These are phyloP conservation scores for Metschnikowia vanudenii DNA, from an alignment of 805 yeast species.

Conservation along the genomic window DNA sequence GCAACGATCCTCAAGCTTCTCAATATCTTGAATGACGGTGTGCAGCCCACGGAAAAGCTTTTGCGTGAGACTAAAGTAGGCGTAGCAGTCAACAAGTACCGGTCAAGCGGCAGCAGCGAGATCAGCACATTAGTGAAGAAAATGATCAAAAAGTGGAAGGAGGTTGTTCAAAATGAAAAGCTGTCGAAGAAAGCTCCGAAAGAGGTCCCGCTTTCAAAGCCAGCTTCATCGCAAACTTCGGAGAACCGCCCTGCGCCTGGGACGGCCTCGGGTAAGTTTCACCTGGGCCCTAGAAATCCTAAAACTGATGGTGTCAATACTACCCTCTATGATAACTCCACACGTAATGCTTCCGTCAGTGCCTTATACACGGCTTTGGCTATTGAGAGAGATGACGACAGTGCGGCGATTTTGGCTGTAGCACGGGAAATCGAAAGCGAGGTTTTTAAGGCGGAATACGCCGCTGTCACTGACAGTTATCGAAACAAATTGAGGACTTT, in stretches of 20 bases:
- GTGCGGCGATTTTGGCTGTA: constrained; percentile 57
- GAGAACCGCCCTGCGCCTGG: constrained; percentile 19
- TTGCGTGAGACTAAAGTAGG: constrained; percentile 96
- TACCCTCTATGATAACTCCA: constrained; percentile 65
- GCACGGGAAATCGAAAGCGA: constrained; percentile 73
- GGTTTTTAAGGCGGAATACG: constrained; percentile 60
- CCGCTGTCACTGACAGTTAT: constrained; percentile 59
- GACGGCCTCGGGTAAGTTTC: constrained; percentile 37
- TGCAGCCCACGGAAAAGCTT: constrained; percentile 79
- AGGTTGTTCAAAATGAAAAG: constrained; percentile 72
- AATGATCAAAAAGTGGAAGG: constrained; percentile 88
- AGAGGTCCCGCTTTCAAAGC: constrained; percentile 6
- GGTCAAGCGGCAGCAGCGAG: constrained; percentile 65
- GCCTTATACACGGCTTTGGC: constrained; percentile 90
- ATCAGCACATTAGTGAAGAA: constrained; percentile 71
- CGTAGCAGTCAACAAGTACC: constrained; percentile 86
- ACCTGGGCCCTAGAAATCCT: constrained; percentile 65
- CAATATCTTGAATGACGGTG: constrained; percentile 62
- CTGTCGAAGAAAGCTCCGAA: constrained; percentile 31
- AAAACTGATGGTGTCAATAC: constrained; percentile 78
- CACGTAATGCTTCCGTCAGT: constrained; percentile 79
- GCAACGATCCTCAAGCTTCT: constrained; percentile 66
- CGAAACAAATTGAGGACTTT: constrained; percentile 82
- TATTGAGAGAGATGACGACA: constrained; percentile 61
- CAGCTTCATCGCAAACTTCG: constrained; percentile 5